Conservation (phyloP, 2,329 filamentous ascomycete genomes). For the Davidsoniella virescens region DNA sequence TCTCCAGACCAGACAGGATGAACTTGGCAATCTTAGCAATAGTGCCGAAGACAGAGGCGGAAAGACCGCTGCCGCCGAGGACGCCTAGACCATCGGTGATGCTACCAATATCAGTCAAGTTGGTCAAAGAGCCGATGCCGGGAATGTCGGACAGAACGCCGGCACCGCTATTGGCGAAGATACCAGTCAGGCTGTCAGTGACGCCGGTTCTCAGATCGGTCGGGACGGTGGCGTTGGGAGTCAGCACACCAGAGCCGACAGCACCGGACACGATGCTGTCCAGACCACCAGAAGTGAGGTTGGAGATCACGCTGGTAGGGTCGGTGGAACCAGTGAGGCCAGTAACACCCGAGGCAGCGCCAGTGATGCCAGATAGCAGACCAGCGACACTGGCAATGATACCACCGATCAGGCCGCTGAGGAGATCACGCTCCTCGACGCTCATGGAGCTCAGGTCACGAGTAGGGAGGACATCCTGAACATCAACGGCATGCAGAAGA, state of each 20-base stretch:
- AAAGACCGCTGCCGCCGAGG: not conserved
- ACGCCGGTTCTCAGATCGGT: not conserved
- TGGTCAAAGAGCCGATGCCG: not conserved
- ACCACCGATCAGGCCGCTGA: not conserved
- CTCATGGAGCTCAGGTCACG: not conserved
- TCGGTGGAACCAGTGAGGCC: not conserved
- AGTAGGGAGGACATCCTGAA: not conserved
- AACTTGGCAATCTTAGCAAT: conserved; percentile 5
- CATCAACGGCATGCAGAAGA: not conserved
- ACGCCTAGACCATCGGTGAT: not conserved
- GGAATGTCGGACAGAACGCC: not conserved
- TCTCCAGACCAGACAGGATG: not conserved
- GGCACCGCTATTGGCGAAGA: not conserved
- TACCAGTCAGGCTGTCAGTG: not conserved
- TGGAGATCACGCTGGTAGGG: not conserved
- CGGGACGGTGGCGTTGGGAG: not conserved
- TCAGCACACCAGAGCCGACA: not conserved
- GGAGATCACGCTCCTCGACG: not conserved
- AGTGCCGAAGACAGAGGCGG: not conserved
- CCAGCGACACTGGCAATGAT: not conserved
- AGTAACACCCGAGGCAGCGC: not conserved
- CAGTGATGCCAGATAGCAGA: not conserved
- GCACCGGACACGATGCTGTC: not conserved
- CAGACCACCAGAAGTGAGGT: not conserved
- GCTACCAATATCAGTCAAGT: not conserved